These are phyloP conservation scores for Russula sp. DNA, from an alignment of 768 basidiomycete genomes.

Conservation along the genomic window DNA sequence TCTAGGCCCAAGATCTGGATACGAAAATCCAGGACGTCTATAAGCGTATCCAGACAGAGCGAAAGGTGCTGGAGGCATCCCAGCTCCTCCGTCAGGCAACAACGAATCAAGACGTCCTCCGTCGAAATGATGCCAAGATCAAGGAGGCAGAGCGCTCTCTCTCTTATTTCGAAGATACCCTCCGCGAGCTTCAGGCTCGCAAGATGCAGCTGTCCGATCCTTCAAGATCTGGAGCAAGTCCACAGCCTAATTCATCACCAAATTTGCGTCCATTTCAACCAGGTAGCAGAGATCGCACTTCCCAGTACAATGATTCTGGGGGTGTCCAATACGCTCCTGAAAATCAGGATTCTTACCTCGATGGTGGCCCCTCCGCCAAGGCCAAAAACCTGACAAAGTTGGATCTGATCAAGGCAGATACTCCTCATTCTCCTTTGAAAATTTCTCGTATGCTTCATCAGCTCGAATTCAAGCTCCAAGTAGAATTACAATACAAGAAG, in stretches of 20 bases:
- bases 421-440: conserved; percentile 91
- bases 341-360: conserved; percentile 29
- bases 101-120: conserved; percentile 77
- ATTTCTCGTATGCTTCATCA: conserved; percentile 98
- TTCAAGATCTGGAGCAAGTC: conserved; percentile 35
- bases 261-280: conserved; percentile 4
- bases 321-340: conserved; percentile 25
- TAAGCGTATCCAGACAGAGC: conserved; percentile 86
- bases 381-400: conserved; percentile 72
- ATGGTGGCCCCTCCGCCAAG: conserved; percentile 36
- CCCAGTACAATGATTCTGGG: conserved; percentile 12
- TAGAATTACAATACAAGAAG: conserved; percentile 95
- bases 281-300: conserved; percentile 14
- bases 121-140: conserved; percentile 77
- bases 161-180: conserved; percentile 80
- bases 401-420: conserved; percentile 96
- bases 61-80: conserved; percentile 84
- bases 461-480: conserved; percentile 97
- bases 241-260: conserved; percentile 12
- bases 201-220: conserved; percentile 57
- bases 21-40: conserved; percentile 90
- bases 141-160: conserved; percentile 78
- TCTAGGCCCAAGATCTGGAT: conserved; percentile 57
- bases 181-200: conserved; percentile 74
- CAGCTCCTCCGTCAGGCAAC: conserved; percentile 75